phyloP scores from a whole-genome alignment of 257 asterid species.

The Prunella vulgaris region DNA sequence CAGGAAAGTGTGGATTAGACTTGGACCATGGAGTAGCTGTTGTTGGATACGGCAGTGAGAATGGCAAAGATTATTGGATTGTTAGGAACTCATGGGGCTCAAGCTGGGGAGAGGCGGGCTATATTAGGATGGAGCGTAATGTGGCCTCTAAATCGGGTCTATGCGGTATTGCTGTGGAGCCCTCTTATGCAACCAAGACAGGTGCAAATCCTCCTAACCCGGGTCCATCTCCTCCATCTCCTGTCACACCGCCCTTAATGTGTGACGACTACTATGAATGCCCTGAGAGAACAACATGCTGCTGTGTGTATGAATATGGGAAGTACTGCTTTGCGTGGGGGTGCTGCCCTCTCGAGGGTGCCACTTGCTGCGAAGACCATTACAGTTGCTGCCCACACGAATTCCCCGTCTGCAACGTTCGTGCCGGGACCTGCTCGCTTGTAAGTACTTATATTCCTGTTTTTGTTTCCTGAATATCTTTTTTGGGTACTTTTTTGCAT shows the following conservation, averaged over 20 bases:
- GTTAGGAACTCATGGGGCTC: constrained; percentile 57
- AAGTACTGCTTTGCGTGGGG: constrained; percentile 56
- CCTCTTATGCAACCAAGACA: constrained; percentile 50
- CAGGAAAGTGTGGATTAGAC: constrained; percentile 40
- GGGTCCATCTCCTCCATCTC: constrained; percentile 60
- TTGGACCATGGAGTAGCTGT: constrained; percentile 53
- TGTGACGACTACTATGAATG: constrained; percentile 47
- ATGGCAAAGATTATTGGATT: constrained; percentile 53
- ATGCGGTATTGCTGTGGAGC: constrained; percentile 55
- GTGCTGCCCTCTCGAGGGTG: constrained; percentile 63
- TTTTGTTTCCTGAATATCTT: background rate
- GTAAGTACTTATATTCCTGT: constrained; percentile 23
- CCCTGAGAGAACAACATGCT: constrained; percentile 51
- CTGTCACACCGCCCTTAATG: constrained; percentile 33
- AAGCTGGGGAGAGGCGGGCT: constrained; percentile 56
- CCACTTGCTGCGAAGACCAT: constrained; percentile 63
- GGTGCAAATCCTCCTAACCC: constrained; percentile 58
- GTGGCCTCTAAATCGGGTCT: constrained; percentile 28
- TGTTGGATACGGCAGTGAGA: constrained; percentile 46
- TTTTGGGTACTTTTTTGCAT: no score
- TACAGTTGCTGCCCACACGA: constrained; percentile 66
- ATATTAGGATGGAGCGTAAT: constrained; percentile 47
- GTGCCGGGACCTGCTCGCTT: constrained; percentile 46
- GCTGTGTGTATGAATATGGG: constrained; percentile 40
- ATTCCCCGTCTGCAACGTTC: constrained; percentile 51